Evolutionary conservation across 108 stramenopile species (phyloP), one percentile per base, ranked within the genome.

Genomic region (Cyclotella kingstonii): DNA sequence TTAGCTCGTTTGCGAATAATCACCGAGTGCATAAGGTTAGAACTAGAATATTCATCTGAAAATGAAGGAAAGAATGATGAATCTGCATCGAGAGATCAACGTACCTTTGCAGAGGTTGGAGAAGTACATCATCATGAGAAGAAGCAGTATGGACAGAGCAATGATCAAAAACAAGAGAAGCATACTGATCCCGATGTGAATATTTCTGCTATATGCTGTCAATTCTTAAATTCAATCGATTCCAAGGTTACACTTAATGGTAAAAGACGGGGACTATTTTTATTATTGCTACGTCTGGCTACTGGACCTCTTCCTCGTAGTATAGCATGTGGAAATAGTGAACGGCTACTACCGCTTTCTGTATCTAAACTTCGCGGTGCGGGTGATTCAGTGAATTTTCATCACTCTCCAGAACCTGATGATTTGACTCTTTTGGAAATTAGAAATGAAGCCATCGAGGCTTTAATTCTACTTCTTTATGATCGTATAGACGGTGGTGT

Each of bases 371-470:
- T 53, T n/a, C 18, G 22, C 14, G 40, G 18, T 33, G 17, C 18
- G 53, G 46, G n/a, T n/a, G n/a, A n/a, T n/a, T n/a, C n/a, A n/a
- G n/a, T n/a, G n/a, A n/a, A n/a, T n/a, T n/a, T n/a, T n/a, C n/a
- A n/a, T n/a, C n/a, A n/a, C n/a, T n/a, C n/a, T n/a, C n/a, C n/a
- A n/a, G n/a, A n/a, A n/a, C n/a, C n/a, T 15, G 27, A 18, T 42
- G 30, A 58, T 15, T 35, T 59, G 19, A 40, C 15, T 25, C 39
- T 44, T 3, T 28, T 44, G 23, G 44, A 45, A n/a, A 54, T 66
- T 51, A 66, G 80, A 31, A 48, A 50, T 4, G 81, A 79, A 63
- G 81, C 86, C 21, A 44, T 80, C 49, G 86, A 87, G 34, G 73
- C 76, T 8, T 57, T 87, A 31, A 50, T 83, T 21, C 68, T 78